Evolutionary conservation across 768 basidiomycete genomes (phyloP).

Genomic region (Boletellus sp.): DNA sequence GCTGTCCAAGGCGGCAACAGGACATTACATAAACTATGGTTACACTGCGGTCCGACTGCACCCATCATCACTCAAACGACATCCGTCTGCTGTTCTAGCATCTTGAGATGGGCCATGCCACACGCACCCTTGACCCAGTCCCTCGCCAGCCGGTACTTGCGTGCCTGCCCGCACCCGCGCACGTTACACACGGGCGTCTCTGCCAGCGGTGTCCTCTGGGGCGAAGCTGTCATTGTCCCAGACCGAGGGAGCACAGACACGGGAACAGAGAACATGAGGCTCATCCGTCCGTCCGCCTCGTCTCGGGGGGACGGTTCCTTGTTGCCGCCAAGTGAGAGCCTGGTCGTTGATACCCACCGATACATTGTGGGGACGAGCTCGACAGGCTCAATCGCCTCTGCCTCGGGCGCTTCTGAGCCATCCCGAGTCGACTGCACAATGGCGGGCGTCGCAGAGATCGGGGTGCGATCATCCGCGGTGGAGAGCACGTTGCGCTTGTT

Average conservation of each 20-base stretch:
- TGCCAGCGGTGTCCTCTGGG: constrained; percentile 1
- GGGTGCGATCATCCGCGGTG: constrained; percentile 46
- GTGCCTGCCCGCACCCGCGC: constrained; percentile 47
- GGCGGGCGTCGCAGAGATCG: constrained; percentile 28
- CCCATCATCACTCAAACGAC: too few species aligned
- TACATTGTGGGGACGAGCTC: constrained; percentile 54
- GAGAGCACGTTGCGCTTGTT: constrained; percentile 52
- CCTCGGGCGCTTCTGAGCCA: constrained; percentile 34
- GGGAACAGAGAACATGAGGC: constrained; percentile 55
- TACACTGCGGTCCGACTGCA: too few species aligned
- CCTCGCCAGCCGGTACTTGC: constrained; percentile 65
- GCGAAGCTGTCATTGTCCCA: constrained; percentile 12
- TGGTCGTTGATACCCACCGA: constrained; percentile 66
- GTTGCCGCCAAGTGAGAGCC: constrained; percentile 12
- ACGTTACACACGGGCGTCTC: constrained; percentile 46
- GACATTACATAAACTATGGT: too few species aligned
- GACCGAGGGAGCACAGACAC: constrained; percentile 23
- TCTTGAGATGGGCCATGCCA: constrained; percentile 61
- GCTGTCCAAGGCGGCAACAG: too few species aligned
- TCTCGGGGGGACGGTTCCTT: constrained; percentile 3
- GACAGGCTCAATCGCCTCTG: constrained; percentile 39
- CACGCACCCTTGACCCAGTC: constrained; percentile 61
- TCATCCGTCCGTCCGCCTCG: constrained; percentile 31
- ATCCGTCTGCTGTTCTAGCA: constrained; percentile 39
- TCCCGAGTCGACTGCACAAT: constrained; percentile 25